Conservation (phyloP, 306 rosid species). For the Trichosanthes cucumerina region DNA sequence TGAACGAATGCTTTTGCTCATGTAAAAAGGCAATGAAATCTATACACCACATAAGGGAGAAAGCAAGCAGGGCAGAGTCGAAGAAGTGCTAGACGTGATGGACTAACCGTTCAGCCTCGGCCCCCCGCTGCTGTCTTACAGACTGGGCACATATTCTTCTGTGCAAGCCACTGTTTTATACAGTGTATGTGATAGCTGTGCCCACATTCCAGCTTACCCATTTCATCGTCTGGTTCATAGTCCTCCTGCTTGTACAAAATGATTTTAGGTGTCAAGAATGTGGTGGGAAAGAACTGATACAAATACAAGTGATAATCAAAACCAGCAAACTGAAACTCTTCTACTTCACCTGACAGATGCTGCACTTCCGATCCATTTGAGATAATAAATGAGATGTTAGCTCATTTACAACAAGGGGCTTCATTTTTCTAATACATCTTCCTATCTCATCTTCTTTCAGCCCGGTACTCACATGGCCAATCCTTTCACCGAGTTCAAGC, state of each 20-base stretch:
- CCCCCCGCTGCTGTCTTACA: conserved; percentile 64
- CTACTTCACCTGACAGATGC: conserved; percentile 72
- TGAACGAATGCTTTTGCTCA: conserved; percentile 34
- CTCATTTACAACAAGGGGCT: conserved; percentile 33
- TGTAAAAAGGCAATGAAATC: conserved; percentile 35
- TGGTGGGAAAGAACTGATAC: background rate
- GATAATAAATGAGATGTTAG: conserved; percentile 24
- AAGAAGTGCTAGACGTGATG: background rate
- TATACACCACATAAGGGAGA: conserved; percentile 41
- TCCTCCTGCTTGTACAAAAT: conserved; percentile 52
- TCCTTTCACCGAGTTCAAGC: conserved; percentile 83
- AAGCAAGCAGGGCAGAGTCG: conserved; percentile 16
- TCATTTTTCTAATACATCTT: conserved; percentile 37
- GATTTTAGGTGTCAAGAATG: background rate
- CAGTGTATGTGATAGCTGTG: conserved; percentile 72
- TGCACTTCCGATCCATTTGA: conserved; percentile 65
- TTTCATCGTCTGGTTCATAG: conserved; percentile 67
- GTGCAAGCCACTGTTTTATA: conserved; percentile 82
- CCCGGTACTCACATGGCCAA: conserved; percentile 85
- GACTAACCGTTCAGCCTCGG: conserved; percentile 27
- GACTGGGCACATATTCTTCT: conserved; percentile 80
- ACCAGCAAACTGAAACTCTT: background rate
- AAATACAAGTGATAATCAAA: background rate
- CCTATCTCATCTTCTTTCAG: conserved; percentile 73
- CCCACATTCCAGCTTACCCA: conserved; percentile 78